Percentiles rank a stretch among this genome's conserved stretches.
Conservation (phyloP, 2,329 filamentous ascomycete species). For the Nemania bipapillata region DNA sequence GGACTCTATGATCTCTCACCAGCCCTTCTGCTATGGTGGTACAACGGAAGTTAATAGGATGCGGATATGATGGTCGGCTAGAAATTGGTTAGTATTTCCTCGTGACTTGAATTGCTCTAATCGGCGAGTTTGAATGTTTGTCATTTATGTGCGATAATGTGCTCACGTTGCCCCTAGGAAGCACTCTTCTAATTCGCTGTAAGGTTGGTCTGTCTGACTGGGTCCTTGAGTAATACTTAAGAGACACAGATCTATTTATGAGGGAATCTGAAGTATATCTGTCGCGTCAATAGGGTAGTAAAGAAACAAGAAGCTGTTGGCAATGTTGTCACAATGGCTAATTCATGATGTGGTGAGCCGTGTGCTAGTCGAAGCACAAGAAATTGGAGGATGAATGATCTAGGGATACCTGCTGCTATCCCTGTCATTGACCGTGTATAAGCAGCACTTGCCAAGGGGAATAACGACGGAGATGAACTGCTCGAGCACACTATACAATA, state of each 20-base stretch:
- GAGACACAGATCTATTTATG: constrained; percentile 52
- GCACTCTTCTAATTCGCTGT: constrained; percentile 63
- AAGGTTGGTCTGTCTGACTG: constrained; percentile 50
- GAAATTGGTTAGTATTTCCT: constrained; percentile 66
- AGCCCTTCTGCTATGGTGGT: constrained; percentile 54
- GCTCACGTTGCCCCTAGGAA: no score
- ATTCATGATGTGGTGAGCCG: constrained; percentile 29
- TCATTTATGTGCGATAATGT: constrained; percentile 63
- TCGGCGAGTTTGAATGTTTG: constrained; percentile 63
- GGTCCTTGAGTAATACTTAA: constrained; percentile 54
- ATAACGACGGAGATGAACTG: constrained; percentile 56
- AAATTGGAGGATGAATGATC: neutral
- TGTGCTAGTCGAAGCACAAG: constrained; percentile 37
- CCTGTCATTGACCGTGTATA: constrained; percentile 31
- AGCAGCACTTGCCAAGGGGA: constrained; percentile 58
- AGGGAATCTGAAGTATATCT: constrained; percentile 40
- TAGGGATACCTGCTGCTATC: constrained; percentile 5
- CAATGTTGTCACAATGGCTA: constrained; percentile 64
- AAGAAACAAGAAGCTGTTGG: constrained; percentile 63
- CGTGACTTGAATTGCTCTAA: constrained; percentile 62
- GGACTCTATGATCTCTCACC: constrained; percentile 49
- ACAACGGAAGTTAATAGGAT: constrained; percentile 60
- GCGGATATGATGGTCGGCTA: constrained; percentile 65
- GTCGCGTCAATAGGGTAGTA: constrained; percentile 55
- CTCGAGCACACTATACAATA: constrained; percentile 57